A percentile compares a stretch with the other conserved stretches of the same genome.
These are phyloP conservation scores for Inga oerstediana DNA, from an alignment of 306 rosid species.

Conservation along the genomic window DNA sequence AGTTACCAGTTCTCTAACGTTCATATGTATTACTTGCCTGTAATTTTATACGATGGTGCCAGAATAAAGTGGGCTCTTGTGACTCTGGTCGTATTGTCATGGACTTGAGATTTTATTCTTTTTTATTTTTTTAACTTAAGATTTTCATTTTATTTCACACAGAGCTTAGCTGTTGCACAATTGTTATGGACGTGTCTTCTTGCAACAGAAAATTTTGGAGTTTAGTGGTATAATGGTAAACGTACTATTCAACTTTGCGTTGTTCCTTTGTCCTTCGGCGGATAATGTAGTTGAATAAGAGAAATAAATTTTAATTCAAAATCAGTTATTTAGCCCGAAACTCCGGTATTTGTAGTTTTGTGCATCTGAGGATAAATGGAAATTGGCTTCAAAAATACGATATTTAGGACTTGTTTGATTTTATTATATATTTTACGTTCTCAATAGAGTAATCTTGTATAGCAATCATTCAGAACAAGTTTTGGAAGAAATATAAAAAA, in stretches of 20 bases:
- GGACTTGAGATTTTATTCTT: constrained; percentile 47
- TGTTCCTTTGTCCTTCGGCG: constrained; percentile 31
- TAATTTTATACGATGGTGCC: constrained; percentile 42
- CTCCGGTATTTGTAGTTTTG: constrained; percentile 7
- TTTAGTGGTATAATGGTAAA: constrained; percentile 38
- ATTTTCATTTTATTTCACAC: not conserved
- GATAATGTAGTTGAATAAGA: constrained; percentile 30
- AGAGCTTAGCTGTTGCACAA: constrained; percentile 42
- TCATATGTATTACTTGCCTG: constrained; percentile 64
- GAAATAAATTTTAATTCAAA: constrained; percentile 32
- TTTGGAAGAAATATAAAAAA: too few species aligned
- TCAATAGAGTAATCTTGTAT: too few species aligned
- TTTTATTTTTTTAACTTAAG: not conserved
- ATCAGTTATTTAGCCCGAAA: not conserved
- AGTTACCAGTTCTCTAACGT: constrained; percentile 34
- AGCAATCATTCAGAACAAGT: too few species aligned
- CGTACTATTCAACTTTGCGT: constrained; percentile 35
- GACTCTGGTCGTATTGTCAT: constrained; percentile 45
- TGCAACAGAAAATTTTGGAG: constrained; percentile 44
- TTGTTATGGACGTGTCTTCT: constrained; percentile 50
- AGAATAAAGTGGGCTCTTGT: constrained; percentile 54
- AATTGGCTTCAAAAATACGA: not conserved
- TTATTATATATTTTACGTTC: too few species aligned
- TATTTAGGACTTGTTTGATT: not conserved
- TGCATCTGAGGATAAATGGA: not conserved